Evolutionary conservation across 371 early-diverging fungal species (phyloP), one percentile per base, ranked within the genome.

Genomic region (Haplosporangium sp.): DNA sequence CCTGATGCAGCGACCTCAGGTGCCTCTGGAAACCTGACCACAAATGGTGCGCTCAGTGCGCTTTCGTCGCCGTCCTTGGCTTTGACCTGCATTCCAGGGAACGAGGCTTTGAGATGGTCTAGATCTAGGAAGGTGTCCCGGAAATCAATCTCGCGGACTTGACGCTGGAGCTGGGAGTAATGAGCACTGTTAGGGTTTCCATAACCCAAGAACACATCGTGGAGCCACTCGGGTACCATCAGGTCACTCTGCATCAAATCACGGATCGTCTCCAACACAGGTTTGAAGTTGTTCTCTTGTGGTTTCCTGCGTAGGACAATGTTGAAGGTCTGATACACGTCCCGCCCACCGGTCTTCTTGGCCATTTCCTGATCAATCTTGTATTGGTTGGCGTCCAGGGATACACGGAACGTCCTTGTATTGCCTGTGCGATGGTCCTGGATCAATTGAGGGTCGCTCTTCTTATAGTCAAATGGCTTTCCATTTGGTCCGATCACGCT

Each of bases 271-370:
- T 96, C 95, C 40, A 97, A 81, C 0, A 96, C 94, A 3, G 94
- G 87, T 79, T 94, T 95, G 74, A 97, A 97, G 80, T 96, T 96
- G 83, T 95, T 98, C 82, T 96, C 95, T 72, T 82, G 62, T 21
- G 96, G 90, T 53, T 89, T 89, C 46, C 98, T 87, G 41, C 99
- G 91, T 48, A 99, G 79, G 21, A 98, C 84, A 16, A 98, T 83
- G 70, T 97, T 98, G 76, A 98, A 96, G 2, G 90, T 86, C 36
- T 85, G 86, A 69, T 98, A 93, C 0, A 94, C 83, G 73, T 92
- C 94, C 3, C 83, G 83, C 2, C 75, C 55, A 48, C 73, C 70
- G 11, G 77, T 40, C 69, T 61, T 63, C 47, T 67, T 55, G 45
- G 65, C 59, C 21, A 53, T 54, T 9, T 69, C 59, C 43, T 79